Evolutionary conservation across 176 grass and related monocot genomes (phyloP).

Genomic region (Bothriochloa decipiens): DNA sequence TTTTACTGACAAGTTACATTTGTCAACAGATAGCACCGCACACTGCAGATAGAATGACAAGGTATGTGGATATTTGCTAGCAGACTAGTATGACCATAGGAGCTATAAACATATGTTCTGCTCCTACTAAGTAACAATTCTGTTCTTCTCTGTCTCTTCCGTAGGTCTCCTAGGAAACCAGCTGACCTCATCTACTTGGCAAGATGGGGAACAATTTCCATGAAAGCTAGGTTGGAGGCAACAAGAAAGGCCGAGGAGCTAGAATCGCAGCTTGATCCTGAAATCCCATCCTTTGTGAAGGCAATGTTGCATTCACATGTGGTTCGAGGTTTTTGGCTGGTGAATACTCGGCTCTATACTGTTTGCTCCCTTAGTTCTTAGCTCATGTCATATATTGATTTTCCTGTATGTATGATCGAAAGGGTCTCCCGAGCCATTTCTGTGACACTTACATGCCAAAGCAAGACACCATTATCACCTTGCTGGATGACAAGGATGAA

Average conservation of each 20-base stretch:
- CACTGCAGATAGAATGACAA: constrained; percentile 44
- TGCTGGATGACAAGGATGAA: constrained; percentile 69
- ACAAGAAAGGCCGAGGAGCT: constrained; percentile 73
- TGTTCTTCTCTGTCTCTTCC: neutral
- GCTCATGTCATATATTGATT: constrained; percentile 4
- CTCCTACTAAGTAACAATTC: constrained; percentile 13
- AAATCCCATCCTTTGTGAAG: constrained; percentile 70
- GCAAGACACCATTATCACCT: constrained; percentile 54
- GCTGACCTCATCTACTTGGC: constrained; percentile 56
- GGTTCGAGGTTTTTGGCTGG: constrained; percentile 77
- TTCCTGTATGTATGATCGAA: constrained; percentile 24
- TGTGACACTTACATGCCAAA: constrained; percentile 74
- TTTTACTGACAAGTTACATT: constrained; percentile 21
- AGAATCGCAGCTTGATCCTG: constrained; percentile 58
- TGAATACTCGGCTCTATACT: constrained; percentile 53
- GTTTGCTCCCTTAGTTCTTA: neutral
- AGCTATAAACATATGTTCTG: constrained; percentile 6
- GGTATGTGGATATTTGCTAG: constrained; percentile 46
- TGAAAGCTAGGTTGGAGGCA: constrained; percentile 62
- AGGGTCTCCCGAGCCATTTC: constrained; percentile 72
- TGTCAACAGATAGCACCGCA: constrained; percentile 43
- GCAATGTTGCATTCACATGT: constrained; percentile 82
- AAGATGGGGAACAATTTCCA: constrained; percentile 45
- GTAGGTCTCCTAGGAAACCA: constrained; percentile 56
- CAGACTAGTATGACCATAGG: neutral